phyloP scores from a whole-genome alignment of 2,329 filamentous ascomycete genomes.

The Colletotrichum kahawae region DNA sequence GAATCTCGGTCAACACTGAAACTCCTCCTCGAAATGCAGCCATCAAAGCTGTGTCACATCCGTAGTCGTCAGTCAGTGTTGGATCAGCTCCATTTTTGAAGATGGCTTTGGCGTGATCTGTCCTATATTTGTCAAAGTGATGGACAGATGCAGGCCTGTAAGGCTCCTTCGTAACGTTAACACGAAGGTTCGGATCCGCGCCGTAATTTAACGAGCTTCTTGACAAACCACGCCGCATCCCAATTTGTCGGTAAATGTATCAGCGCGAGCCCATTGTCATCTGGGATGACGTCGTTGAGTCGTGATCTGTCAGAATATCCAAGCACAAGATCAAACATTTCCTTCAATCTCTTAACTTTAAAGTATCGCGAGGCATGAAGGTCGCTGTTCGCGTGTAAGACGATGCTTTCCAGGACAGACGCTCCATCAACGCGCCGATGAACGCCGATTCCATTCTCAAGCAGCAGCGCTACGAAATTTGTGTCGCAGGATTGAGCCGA shows the following conservation, averaged over 20 bases:
- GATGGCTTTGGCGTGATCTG: neutral
- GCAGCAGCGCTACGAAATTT: neutral
- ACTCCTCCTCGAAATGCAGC: rapidly evolving
- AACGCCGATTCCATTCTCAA: neutral
- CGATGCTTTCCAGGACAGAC: neutral
- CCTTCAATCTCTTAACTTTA: no score
- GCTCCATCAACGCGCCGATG: neutral
- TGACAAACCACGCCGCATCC: neutral
- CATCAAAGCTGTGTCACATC: neutral
- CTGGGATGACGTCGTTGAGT: neutral
- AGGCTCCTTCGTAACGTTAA: neutral
- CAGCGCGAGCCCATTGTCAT: neutral
- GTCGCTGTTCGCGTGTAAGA: no score
- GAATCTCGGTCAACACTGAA: rapidly evolving
- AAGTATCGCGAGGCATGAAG: no score
- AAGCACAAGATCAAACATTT: neutral
- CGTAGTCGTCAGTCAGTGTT: neutral
- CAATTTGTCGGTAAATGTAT: neutral
- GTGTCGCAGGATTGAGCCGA: neutral
- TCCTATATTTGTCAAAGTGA: rapidly evolving
- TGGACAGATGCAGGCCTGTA: neutral
- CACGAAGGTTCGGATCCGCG: neutral
- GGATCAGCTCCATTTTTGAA: neutral
- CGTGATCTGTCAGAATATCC: neutral
- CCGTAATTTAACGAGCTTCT: neutral